These are phyloP conservation scores for Colletotrichum orchidophilum DNA, from an alignment of 2,329 filamentous ascomycete genomes.

Conservation along the genomic window DNA sequence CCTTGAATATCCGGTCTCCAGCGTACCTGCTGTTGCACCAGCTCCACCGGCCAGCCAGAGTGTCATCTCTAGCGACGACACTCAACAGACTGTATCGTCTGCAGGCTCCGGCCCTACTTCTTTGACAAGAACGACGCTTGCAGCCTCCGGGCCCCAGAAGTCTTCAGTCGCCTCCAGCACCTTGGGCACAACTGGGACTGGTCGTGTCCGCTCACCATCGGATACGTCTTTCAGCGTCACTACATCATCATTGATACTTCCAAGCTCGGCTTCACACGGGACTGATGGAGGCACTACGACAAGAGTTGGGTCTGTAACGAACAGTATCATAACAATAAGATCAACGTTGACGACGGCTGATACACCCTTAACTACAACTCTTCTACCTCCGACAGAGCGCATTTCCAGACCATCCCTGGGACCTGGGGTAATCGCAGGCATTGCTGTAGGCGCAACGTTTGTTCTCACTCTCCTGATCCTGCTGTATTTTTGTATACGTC, in stretches of 20 bases:
- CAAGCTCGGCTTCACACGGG: neutral
- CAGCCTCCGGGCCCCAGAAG: neutral
- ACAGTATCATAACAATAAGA: neutral
- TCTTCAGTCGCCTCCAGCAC: neutral
- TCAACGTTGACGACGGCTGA: neutral
- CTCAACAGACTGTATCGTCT: too few species aligned
- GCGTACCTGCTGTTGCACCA: neutral
- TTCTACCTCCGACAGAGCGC: neutral
- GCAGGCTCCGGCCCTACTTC: neutral
- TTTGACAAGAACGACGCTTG: too few species aligned
- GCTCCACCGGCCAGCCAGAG: neutral
- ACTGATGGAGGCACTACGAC: neutral
- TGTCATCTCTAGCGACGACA: neutral
- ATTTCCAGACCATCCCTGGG: slow-evolving; percentile 29
- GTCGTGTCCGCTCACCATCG: neutral
- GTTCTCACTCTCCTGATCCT: slow-evolving; percentile 37
- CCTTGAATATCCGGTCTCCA: neutral
- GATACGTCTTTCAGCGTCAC: neutral
- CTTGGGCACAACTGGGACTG: neutral
- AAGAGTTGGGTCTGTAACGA: neutral
- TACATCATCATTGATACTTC: neutral
- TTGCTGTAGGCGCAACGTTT: slow-evolving; percentile 37
- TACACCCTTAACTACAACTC: slow-evolving; percentile 10
- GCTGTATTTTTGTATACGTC: slow-evolving; percentile 33
- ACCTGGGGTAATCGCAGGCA: slow-evolving; percentile 41